Evolutionary conservation across 176 grass and related monocot genomes (phyloP).

Genomic region (Eremochloa ophiuroides): DNA sequence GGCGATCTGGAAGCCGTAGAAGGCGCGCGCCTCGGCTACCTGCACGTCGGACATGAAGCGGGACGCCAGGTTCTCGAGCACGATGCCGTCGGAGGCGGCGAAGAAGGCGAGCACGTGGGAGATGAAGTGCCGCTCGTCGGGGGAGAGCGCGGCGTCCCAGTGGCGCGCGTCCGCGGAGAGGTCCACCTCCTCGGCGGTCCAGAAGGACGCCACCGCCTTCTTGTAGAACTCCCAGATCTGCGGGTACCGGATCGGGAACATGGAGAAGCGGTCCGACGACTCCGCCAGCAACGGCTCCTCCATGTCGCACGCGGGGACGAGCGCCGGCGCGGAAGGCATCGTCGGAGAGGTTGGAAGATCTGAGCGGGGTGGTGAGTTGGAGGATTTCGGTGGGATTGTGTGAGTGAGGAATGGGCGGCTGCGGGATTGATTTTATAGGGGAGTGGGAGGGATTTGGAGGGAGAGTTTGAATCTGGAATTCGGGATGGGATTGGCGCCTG

Average conservation of each 20-base stretch:
- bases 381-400: background rate
- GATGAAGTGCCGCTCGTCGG: conserved; percentile 83
- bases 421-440: conserved; percentile 21
- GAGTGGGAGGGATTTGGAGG: background rate
- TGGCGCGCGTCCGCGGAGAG: conserved; percentile 59
- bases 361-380: background rate
- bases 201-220: conserved; percentile 81
- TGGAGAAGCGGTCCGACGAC: conserved; percentile 63
- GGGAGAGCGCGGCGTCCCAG: conserved; percentile 52
- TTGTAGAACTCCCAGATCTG: conserved; percentile 82
- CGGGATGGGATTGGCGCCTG: conserved; percentile 15
- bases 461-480: conserved; percentile 25
- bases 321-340: conserved; percentile 50
- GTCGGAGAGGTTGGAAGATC: background rate
- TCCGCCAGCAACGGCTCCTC: conserved; percentile 66
- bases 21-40: conserved; percentile 71
- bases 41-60: conserved; percentile 90
- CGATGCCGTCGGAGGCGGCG: conserved; percentile 80
- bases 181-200: conserved; percentile 84
- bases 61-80: conserved; percentile 81
- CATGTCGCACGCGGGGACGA: conserved; percentile 41
- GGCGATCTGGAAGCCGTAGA: conserved; percentile 86
- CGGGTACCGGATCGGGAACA: conserved; percentile 67
- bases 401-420: background rate
- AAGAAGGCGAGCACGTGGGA: conserved; percentile 94